Base-by-base conservation (phyloP, 441 rosid genomes). In the Eutrema salsugineum region DNA sequence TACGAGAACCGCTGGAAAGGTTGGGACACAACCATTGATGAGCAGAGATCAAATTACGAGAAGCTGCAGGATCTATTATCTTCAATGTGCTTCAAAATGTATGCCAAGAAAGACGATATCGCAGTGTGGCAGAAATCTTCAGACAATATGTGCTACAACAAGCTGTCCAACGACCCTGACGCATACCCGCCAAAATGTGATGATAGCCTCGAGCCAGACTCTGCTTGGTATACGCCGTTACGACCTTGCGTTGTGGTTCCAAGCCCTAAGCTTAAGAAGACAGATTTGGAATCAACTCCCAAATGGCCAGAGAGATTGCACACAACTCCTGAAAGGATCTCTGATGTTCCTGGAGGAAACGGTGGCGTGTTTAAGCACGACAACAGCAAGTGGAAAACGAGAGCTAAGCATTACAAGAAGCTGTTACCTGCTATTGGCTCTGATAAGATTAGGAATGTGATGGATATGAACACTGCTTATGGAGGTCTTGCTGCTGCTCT, bases 141-240 rank as follows among this genome's bases (percentile, higher is more conserved):
- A 38, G 94, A 90, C 80, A 76, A 56, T 35, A 64, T 69, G 57
- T 94, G 99, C 80, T 94, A 92, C 66, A 56, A 77, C 71, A 87
- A 85, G 73, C 84, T 92, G 63, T 78, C 86, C 8, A 78, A 63
- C 57, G 72, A 80, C 42, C 87, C 98, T 8, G 91, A 88, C 27
- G 85, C 79, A 53, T 92, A 92, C 72, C 99, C 97, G 3, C 88
- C 91, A 22, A 89, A 88, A 77, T 95, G 99, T 57, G 99, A 95
- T 56, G 98, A 88, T 54, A 92, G 99, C 80, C 82, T 95, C 17
- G 99, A 95, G 81, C 93, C 97, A n/a, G 97, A 95, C 78, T 79
- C 90, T 20, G 99, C 98, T 47, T 95, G 99, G 99, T 95, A 95
- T 71, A 91, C 97, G 36, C 97, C 99, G 1, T 80, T 95, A 58